phyloP scores from a whole-genome alignment of 2,329 filamentous ascomycete genomes.

The Pseudogymnoascus destructans region DNA sequence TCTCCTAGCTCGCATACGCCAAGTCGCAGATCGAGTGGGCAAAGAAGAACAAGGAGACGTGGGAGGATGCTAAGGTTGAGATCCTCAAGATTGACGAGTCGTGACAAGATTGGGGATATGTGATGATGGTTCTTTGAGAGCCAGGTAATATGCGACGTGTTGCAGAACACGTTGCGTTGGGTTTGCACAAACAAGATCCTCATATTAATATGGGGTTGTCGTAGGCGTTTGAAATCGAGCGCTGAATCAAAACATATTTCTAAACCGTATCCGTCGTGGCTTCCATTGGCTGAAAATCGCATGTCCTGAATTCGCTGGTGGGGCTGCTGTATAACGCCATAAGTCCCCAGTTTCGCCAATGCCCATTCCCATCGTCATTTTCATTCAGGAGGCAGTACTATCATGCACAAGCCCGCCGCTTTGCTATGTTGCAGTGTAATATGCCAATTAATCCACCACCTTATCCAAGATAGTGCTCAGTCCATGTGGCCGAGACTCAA shows the following conservation, averaged over 20 bases:
- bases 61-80: conserved; percentile 59
- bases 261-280: background rate
- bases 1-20: conserved; percentile 51
- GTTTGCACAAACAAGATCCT: background rate
- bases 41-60: conserved; percentile 57
- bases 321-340: background rate
- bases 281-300: background rate
- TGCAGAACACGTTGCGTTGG: background rate
- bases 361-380: background rate
- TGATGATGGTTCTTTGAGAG: background rate
- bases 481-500: background rate
- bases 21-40: conserved; percentile 64
- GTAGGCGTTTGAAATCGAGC: conserved; percentile 1
- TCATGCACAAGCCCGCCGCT: background rate
- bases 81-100: conserved; percentile 51
- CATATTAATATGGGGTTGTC: background rate
- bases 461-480: background rate
- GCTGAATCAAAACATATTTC: background rate
- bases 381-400: background rate
- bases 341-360: background rate
- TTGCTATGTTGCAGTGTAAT: background rate
- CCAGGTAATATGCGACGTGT: background rate
- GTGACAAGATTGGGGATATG: conserved; percentile 16
- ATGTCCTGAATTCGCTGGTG: background rate
- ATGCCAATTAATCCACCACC: background rate